Conservation (phyloP, 2,329 filamentous ascomycete genomes). For the Madurella mycetomatis region DNA sequence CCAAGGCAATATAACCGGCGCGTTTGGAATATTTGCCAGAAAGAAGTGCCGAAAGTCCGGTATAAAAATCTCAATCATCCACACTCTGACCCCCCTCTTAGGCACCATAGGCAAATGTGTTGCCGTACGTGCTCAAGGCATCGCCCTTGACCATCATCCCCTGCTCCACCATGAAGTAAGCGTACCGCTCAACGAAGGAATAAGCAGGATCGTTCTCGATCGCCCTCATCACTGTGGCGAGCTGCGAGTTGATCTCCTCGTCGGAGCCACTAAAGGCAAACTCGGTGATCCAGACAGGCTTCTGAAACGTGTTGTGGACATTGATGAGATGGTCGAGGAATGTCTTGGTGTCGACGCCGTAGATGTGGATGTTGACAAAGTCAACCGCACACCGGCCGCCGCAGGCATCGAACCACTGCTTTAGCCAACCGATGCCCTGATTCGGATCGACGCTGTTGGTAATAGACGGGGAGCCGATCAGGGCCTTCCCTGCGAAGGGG, state of each 20-base stretch:
- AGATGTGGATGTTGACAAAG: slow-evolving; percentile 63
- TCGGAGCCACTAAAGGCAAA: slow-evolving; percentile 51
- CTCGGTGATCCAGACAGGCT: slow-evolving; percentile 61
- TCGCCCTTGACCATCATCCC: slow-evolving; percentile 40
- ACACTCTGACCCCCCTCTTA: slow-evolving; percentile 11
- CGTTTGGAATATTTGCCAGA: not conserved
- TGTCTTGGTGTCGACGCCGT: slow-evolving; percentile 43
- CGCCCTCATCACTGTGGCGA: slow-evolving; percentile 44
- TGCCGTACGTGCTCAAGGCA: slow-evolving; percentile 44
- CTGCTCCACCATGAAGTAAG: slow-evolving; percentile 51
- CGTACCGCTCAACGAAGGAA: slow-evolving; percentile 50
- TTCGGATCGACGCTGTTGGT: slow-evolving; percentile 51
- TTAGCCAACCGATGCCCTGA: slow-evolving; percentile 54
- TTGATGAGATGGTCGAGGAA: slow-evolving; percentile 53
- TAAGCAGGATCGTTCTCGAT: slow-evolving; percentile 44
- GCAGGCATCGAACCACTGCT: slow-evolving; percentile 50
- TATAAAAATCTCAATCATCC: not conserved
- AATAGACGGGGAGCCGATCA: slow-evolving; percentile 56
- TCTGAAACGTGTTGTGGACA: slow-evolving; percentile 43
- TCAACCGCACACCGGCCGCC: slow-evolving; percentile 49
- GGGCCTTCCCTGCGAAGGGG: slow-evolving; percentile 48
- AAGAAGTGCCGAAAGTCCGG: not conserved
- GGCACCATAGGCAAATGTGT: slow-evolving; percentile 43
- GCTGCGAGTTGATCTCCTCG: slow-evolving; percentile 44
- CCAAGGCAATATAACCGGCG: not conserved